Conservation (phyloP, 768 basidiomycete genomes). For the Naganishia randhawae region DNA sequence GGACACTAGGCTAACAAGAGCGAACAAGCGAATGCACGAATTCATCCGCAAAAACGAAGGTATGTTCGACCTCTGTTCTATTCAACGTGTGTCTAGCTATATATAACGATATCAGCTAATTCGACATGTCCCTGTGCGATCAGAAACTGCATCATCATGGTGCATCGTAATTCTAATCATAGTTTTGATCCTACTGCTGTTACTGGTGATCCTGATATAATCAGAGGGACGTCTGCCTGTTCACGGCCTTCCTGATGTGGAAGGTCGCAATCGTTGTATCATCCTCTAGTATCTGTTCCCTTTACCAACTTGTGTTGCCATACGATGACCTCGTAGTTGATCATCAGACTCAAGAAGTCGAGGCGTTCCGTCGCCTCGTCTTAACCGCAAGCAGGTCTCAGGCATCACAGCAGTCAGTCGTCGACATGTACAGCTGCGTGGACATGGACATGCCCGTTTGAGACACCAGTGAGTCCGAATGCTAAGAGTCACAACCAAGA, state of each 20-base stretch:
- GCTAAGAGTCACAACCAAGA: too few relatives aligned
- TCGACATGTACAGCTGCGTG: too few relatives aligned
- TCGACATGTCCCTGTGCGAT: background rate
- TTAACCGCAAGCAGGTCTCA: too few relatives aligned
- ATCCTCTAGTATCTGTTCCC: background rate
- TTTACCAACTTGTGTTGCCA: too few relatives aligned
- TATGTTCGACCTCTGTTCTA: too few relatives aligned
- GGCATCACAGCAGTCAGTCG: too few relatives aligned
- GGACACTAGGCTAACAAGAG: slow-evolving; percentile 62
- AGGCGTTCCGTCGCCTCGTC: too few relatives aligned
- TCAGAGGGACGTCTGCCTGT: background rate
- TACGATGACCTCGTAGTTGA: too few relatives aligned
- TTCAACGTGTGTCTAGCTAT: too few relatives aligned
- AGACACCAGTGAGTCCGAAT: too few relatives aligned
- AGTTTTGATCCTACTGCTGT: slow-evolving; percentile 68
- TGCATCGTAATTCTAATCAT: slow-evolving; percentile 80
- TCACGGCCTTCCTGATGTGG: background rate
- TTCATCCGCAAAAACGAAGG: slow-evolving; percentile 83
- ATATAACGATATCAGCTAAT: background rate
- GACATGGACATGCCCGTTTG: too few relatives aligned
- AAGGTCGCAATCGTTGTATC: background rate
- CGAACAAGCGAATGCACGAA: slow-evolving; percentile 67
- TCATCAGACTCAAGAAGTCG: too few relatives aligned
- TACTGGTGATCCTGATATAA: slow-evolving; percentile 66
- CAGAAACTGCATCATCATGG: slow-evolving; percentile 84